These are phyloP conservation scores for Tricholoma flavovirens DNA, from an alignment of 768 basidiomycete species.

Conservation along the genomic window DNA sequence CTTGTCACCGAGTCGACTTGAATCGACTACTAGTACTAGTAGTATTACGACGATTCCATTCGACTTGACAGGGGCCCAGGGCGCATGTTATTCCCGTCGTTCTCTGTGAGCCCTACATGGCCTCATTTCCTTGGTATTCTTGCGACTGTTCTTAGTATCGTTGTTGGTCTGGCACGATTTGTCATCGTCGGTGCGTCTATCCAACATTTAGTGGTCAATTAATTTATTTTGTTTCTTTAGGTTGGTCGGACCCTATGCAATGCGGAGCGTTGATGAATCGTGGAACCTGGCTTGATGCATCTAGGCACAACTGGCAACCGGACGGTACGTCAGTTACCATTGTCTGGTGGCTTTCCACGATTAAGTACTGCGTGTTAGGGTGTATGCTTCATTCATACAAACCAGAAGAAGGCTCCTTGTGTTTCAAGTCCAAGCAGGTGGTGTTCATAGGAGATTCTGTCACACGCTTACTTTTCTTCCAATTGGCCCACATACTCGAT, in stretches of 20 bases:
- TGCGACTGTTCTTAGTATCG: slow-evolving; percentile 29
- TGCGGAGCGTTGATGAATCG: slow-evolving; percentile 65
- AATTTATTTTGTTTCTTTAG: slow-evolving; percentile 31
- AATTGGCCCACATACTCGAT: slow-evolving; percentile 60
- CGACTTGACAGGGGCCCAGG: neutral
- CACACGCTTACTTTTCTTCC: slow-evolving; percentile 74
- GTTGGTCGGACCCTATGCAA: slow-evolving; percentile 65
- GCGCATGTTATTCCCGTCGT: slow-evolving; percentile 10
- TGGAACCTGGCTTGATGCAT: slow-evolving; percentile 75
- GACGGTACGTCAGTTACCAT: slow-evolving; percentile 46
- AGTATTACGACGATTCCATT: too few relatives aligned
- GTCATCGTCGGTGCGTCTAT: slow-evolving; percentile 17
- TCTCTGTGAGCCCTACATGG: slow-evolving; percentile 36
- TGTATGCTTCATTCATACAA: slow-evolving; percentile 75
- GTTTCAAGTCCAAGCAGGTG: slow-evolving; percentile 53
- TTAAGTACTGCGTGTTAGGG: slow-evolving; percentile 34
- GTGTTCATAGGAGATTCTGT: slow-evolving; percentile 85
- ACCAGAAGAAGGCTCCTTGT: slow-evolving; percentile 44
- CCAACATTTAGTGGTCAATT: neutral
- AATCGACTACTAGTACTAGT: too few relatives aligned
- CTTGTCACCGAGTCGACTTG: too few relatives aligned
- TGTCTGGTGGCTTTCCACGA: neutral
- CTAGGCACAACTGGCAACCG: slow-evolving; percentile 78
- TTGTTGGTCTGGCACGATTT: slow-evolving; percentile 36
- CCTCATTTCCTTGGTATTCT: slow-evolving; percentile 36